phyloP scores from a whole-genome alignment of 2,329 filamentous ascomycete genomes.

The Daldinia sp. region DNA sequence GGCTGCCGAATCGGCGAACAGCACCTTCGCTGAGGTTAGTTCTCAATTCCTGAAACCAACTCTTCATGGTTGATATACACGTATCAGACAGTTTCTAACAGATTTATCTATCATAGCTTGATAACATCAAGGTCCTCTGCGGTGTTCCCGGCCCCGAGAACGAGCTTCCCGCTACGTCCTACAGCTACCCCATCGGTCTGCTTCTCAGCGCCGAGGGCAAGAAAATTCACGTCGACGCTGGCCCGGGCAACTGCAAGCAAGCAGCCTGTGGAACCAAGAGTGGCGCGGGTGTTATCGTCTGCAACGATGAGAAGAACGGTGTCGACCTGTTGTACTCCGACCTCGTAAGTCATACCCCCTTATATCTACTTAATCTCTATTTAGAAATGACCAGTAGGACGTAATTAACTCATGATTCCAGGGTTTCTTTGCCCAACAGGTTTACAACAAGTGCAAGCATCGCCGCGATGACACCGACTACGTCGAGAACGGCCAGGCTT shows the following conservation, averaged over 20 bases:
- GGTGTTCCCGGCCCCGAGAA: conserved; percentile 25
- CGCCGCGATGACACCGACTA: conserved; percentile 24
- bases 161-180: conserved; percentile 21
- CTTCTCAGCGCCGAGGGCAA: conserved; percentile 17
- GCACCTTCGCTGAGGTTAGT: conserved; percentile 6
- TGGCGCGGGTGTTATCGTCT: conserved; percentile 35
- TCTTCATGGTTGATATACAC: not conserved
- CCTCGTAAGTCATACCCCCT: conserved; percentile 28
- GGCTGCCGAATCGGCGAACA: not conserved
- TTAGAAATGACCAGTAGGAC: not conserved
- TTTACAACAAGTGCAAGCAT: conserved; percentile 33
- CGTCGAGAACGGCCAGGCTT: conserved; percentile 37
- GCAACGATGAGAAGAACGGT: conserved; percentile 26
- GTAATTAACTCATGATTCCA: conserved; percentile 17
- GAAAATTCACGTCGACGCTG: conserved; percentile 27
- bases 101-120: conserved; percentile 4
- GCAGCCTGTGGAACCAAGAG: conserved; percentile 19
- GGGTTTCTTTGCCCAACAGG: conserved; percentile 37
- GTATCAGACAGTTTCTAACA: conserved; percentile 2
- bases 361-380: not conserved
- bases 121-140: conserved; percentile 32
- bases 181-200: conserved; percentile 28
- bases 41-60: not conserved
- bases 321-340: conserved; percentile 29
- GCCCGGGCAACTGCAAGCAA: conserved; percentile 27